Evolutionary conservation across 192 early-diverging fungal genomes (phyloP).

Genomic region (Neocallimastix lanati): DNA sequence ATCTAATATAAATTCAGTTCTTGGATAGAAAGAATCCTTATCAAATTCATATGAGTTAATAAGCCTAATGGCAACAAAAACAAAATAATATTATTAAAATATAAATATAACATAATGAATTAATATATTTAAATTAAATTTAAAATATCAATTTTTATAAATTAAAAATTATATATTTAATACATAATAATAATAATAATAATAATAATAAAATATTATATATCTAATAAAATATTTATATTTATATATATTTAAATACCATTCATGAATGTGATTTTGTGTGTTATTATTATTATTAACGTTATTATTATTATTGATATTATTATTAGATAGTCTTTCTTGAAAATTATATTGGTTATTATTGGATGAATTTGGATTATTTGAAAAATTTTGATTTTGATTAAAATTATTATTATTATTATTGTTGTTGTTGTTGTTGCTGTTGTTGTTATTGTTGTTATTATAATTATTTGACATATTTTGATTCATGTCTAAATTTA

Average conservation of each 20-base stretch:
- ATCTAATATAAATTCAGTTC: not conserved
- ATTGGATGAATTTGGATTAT: too few relatives aligned
- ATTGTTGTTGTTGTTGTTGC: not conserved
- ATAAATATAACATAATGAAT: too few relatives aligned
- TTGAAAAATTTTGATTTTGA: too few relatives aligned
- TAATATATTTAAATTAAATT: too few relatives aligned
- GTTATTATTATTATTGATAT: not conserved
- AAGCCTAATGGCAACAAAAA: not conserved
- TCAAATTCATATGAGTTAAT: not conserved
- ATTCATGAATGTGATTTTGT: not conserved
- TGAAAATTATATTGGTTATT: too few relatives aligned
- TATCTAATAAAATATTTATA: too few relatives aligned
- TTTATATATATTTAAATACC: not conserved
- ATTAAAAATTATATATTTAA: too few relatives aligned
- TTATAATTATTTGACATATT: too few relatives aligned
- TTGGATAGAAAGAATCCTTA: not conserved
- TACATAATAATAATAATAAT: too few relatives aligned
- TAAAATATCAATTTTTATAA: too few relatives aligned
- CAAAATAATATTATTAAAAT: too few relatives aligned
- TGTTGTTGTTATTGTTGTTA: not conserved
- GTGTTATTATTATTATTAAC: not conserved
- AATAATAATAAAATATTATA: too few relatives aligned
- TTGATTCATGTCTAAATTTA: not conserved
- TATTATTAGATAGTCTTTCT: not conserved
- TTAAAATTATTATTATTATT: not conserved